Evolutionary conservation across 1,284 basidiomycete genomes (phyloP).

Genomic region (Malassezia vespertilionis): DNA sequence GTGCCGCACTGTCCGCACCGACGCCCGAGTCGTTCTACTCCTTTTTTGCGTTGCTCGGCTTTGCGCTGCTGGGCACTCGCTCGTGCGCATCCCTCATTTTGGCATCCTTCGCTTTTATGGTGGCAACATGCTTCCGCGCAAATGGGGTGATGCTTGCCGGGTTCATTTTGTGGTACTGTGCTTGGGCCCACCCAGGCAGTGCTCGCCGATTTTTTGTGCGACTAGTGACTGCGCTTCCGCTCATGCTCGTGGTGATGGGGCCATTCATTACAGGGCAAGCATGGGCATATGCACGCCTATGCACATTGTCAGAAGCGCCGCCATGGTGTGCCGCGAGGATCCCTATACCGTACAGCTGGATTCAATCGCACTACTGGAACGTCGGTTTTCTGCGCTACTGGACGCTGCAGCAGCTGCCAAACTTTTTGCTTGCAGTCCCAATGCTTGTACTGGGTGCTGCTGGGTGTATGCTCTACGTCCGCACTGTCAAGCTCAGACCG

Average conservation of each 20-base stretch:
- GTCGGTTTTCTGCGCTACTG: constrained; percentile 76
- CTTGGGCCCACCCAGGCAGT: neutral
- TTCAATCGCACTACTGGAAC: constrained; percentile 71
- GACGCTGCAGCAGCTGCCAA: constrained; percentile 69
- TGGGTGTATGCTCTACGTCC: neutral
- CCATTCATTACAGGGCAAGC: constrained; percentile 66
- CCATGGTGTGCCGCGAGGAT: constrained; percentile 54
- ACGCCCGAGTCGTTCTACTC: constrained; percentile 81
- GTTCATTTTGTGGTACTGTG: constrained; percentile 50
- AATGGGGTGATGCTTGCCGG: constrained; percentile 68
- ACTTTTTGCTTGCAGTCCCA: constrained; percentile 70
- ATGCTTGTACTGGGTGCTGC: constrained; percentile 46
- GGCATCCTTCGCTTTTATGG: constrained; percentile 58
- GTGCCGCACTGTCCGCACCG: constrained; percentile 57
- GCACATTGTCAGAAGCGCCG: constrained; percentile 53
- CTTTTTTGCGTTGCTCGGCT: constrained; percentile 63
- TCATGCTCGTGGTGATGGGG: constrained; percentile 43
- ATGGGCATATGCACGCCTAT: constrained; percentile 60
- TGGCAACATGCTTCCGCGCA: constrained; percentile 63
- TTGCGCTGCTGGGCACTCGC: constrained; percentile 28
- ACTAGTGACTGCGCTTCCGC: neutral
- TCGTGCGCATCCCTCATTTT: constrained; percentile 51
- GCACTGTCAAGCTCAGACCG: neutral
- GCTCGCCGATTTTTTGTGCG: neutral
- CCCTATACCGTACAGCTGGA: constrained; percentile 70